Evolutionary conservation across 345 rosid genomes (phyloP).

Genomic region (Erodium maritimum): DNA sequence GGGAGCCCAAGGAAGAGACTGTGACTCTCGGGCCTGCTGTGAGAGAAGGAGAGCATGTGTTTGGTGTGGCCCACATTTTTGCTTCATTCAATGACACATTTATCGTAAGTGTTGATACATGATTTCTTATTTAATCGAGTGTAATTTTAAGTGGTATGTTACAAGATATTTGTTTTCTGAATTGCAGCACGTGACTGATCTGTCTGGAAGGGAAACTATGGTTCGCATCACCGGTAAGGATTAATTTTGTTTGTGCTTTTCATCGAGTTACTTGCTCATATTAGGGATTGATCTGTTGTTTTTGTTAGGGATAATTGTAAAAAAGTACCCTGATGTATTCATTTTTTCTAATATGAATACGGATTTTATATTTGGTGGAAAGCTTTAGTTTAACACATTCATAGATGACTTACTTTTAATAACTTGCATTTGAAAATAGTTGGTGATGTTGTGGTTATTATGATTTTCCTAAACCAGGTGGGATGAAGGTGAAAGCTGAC

Average conservation of each 20-base stretch:
- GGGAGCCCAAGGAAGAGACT: constrained; percentile 26
- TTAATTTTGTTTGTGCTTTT: not conserved
- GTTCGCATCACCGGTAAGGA: constrained; percentile 25
- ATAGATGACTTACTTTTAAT: not conserved
- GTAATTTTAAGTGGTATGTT: not conserved
- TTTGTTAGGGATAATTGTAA: no score
- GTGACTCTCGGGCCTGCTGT: constrained; percentile 18
- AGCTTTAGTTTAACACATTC: not conserved
- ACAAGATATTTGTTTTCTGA: not conserved
- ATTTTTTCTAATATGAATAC: not conserved
- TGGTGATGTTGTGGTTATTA: not conserved
- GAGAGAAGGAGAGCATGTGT: constrained; percentile 18
- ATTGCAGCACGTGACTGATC: constrained; percentile 24
- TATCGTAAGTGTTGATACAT: constrained; percentile 11
- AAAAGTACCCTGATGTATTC: no score
- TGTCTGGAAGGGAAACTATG: constrained; percentile 25
- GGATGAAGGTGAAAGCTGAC: constrained; percentile 31
- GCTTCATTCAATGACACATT: constrained; percentile 29
- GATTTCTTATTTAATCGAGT: not conserved
- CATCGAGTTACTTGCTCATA: not conserved
- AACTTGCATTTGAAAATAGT: not conserved
- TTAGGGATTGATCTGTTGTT: not conserved
- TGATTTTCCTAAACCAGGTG: constrained; percentile 11
- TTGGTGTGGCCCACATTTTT: constrained; percentile 23
- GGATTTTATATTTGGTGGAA: not conserved